Evolutionary conservation across 2,329 filamentous ascomycete genomes (phyloP).

Genomic region (Aspergillus versicolor): DNA sequence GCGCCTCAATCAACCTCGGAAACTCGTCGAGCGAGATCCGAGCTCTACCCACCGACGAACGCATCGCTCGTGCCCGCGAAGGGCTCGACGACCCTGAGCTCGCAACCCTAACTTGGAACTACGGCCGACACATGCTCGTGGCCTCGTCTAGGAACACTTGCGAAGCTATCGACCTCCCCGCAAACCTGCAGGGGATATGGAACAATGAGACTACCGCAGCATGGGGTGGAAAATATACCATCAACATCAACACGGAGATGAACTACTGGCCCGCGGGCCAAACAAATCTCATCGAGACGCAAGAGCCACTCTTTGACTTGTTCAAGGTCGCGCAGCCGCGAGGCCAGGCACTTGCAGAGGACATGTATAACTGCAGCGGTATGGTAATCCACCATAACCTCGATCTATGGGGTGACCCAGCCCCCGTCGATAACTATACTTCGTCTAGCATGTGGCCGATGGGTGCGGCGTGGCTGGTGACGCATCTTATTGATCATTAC

Average conservation of each 20-base stretch:
- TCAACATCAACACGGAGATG: conserved; percentile 9
- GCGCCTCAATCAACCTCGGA: neutral
- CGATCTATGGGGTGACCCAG: conserved; percentile 9
- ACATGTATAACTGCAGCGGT: conserved; percentile 8
- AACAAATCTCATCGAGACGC: conserved; percentile 2
- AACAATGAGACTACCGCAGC: conserved; percentile 3
- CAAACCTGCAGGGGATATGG: conserved; percentile 8
- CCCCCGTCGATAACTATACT: conserved; percentile 6
- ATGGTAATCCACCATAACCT: conserved; percentile 7
- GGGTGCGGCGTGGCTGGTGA: conserved; percentile 4
- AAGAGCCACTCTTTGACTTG: conserved; percentile 1
- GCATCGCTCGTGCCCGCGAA: neutral
- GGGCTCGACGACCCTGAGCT: neutral
- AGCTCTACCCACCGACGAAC: conserved; percentile 1
- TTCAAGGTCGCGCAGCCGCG: neutral
- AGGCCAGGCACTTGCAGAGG: neutral
- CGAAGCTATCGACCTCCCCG: neutral
- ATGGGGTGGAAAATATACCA: conserved; percentile 10
- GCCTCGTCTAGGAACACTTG: conserved; percentile 1
- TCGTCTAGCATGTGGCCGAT: conserved; percentile 9
- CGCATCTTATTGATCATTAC: conserved; percentile 6
- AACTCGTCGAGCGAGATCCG: neutral
- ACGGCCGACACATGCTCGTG: conserved; percentile 2
- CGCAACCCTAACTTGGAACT: conserved; percentile 3
- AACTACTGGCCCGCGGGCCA: conserved; percentile 4